Conservation (phyloP, 176 grass and related monocot species). For the sorghum (Sorghum bicolor) region Sorghum_bicolor_NCBIv3 NC_012873.2:62423501-62424000, state of each 20-base stretch:
- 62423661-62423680: neutral
- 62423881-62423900: neutral
- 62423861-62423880: neutral
- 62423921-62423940: neutral
- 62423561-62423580: constrained; percentile 21
- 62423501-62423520: neutral
- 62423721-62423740: neutral
- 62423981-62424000: neutral
- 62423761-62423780: neutral
- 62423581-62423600: neutral
- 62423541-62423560: constrained; percentile 12
- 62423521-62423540: neutral
- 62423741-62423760: neutral
- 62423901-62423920: neutral
- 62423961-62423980: neutral
- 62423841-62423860: neutral
- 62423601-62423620: constrained; percentile 6
- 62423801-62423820: neutral
- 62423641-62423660: neutral
- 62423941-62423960: neutral
- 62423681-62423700: neutral
- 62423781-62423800: neutral
- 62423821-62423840: too few relatives aligned
- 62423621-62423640: neutral
- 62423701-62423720: neutral